Evolutionary conservation across 1,139 yeast species (phyloP).

Genomic region (Candida neerlandica): DNA sequence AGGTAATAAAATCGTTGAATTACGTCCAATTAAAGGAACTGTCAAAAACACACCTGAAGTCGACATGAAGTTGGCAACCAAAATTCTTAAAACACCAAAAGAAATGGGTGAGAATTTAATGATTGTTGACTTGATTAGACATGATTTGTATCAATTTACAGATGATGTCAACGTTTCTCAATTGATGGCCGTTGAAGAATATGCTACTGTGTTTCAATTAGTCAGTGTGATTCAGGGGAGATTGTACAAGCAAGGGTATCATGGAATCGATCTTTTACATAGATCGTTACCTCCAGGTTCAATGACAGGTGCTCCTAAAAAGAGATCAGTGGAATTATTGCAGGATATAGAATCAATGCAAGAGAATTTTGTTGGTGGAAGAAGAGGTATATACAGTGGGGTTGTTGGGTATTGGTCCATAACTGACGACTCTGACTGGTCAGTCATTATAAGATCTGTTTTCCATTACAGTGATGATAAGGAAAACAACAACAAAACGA

Average conservation of each 20-base stretch:
- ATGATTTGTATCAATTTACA: slow-evolving; percentile 79
- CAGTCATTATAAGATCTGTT: slow-evolving; percentile 87
- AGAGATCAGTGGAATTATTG: slow-evolving; percentile 82
- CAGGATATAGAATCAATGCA: slow-evolving; percentile 51
- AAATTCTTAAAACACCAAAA: slow-evolving; percentile 77
- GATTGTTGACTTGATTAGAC: slow-evolving; percentile 96
- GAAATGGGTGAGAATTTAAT: slow-evolving; percentile 95
- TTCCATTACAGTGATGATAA: slow-evolving; percentile 62
- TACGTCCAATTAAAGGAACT: slow-evolving; percentile 96
- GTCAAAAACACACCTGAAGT: slow-evolving; percentile 64
- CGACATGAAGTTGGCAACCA: slow-evolving; percentile 59
- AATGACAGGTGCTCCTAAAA: slow-evolving; percentile 99
- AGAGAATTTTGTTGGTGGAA: slow-evolving; percentile 45
- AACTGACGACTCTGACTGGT: slow-evolving; percentile 91
- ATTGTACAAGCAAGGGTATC: slow-evolving; percentile 41
- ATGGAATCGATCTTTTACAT: slow-evolving; percentile 78
- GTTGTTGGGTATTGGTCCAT: slow-evolving; percentile 95
- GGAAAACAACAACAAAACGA: slow-evolving; percentile 27
- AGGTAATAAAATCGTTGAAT: slow-evolving; percentile 56
- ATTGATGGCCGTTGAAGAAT: slow-evolving; percentile 91
- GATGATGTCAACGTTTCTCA: slow-evolving; percentile 69
- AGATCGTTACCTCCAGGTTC: slow-evolving; percentile 95
- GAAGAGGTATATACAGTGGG: slow-evolving; percentile 92
- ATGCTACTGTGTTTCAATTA: slow-evolving; percentile 84
- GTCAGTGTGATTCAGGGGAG: slow-evolving; percentile 86